Evolutionary conservation across 495 filamentous ascomycete species (phyloP), one percentile per base, ranked within the genome.

Genomic region (Penicillium dipodomyicola): DNA sequence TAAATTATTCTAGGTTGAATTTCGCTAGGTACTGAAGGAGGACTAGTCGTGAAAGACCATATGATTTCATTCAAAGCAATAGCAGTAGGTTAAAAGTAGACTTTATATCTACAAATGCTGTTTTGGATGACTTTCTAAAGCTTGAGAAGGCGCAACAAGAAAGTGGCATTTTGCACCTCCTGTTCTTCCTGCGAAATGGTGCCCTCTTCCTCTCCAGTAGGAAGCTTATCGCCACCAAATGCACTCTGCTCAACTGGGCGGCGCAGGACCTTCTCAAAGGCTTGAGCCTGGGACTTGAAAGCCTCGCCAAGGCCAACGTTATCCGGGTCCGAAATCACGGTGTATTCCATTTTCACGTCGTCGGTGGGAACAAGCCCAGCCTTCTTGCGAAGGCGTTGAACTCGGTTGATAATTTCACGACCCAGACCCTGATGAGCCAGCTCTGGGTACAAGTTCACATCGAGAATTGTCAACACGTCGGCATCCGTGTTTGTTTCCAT

Each of bases 121-220:
- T 50, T 43, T 39, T 39, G 22, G 6, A 25, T 7, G 10, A 49
- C 19, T 22, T n/a, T 72, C 71, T 80, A 92, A 54, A 96, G 73
- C 76, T 85, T 92, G 54, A 96, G 71, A 59, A 97, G 68, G 62
- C 91, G 84, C 70, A 97, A 70, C 77, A 94, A 76, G 75, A 96
- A 92, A 8, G 84, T 91, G 0, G 91, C 89, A 64, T 88, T 90
- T 65, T 91, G 88, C 49, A 96, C 84, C 75, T 96, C 92, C 61
- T 92, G 87, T 71, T 96, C 87, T 70, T 96, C 93, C 68, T 95
- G 82, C 52, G 84, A 77, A 61, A 96, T 91, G 48, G 92, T 74
- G 40, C 84, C 83, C 49, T 80, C 76, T 39, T 77, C 72, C 50
- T 79, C 75, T 12, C 77, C 82, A 20, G 82, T 77, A 39, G 72